phyloP scores from a whole-genome alignment of 306 rosid genomes.

The Prinsepia uniflora region DNA sequence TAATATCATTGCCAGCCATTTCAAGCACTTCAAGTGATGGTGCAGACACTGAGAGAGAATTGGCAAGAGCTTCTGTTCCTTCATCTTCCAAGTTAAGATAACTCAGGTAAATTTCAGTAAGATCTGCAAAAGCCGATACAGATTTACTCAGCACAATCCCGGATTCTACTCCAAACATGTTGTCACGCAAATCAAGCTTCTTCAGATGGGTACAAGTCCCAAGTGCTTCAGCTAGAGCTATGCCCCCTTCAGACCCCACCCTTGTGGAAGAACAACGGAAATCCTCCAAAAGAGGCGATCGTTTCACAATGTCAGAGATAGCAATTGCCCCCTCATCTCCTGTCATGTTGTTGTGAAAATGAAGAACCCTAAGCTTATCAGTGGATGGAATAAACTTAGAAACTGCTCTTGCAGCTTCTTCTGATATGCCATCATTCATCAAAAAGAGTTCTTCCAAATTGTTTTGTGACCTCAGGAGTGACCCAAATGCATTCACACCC shows the following conservation, averaged over 20 bases:
- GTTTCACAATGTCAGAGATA: conserved; percentile 55
- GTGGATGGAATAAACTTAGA: conserved; percentile 82
- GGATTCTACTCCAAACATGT: conserved; percentile 86
- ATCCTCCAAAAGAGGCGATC: conserved; percentile 64
- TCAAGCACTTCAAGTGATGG: conserved; percentile 72
- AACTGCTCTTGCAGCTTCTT: conserved; percentile 90
- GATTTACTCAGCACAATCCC: conserved; percentile 71
- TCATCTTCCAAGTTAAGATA: conserved; percentile 84
- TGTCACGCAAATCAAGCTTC: conserved; percentile 84
- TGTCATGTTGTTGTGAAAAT: conserved; percentile 73
- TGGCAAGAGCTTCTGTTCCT: conserved; percentile 63
- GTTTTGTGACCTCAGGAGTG: conserved; percentile 61
- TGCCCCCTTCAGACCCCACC: conserved; percentile 77
- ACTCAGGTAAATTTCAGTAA: conserved; percentile 67
- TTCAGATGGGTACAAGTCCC: conserved; percentile 59
- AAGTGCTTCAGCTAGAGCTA: conserved; percentile 71
- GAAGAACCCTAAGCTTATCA: conserved; percentile 74
- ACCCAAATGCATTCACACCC: conserved; percentile 75
- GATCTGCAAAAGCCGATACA: conserved; percentile 49
- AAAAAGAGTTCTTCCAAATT: conserved; percentile 81
- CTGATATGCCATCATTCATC: conserved; percentile 90
- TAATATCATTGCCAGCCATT: conserved; percentile 80
- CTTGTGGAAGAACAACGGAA: conserved; percentile 89
- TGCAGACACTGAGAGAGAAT: conserved; percentile 67
- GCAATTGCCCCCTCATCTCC: conserved; percentile 73